Evolutionary conservation across 805 yeast species (phyloP).

Genomic region (Lipomyces starkeyi): DNA sequence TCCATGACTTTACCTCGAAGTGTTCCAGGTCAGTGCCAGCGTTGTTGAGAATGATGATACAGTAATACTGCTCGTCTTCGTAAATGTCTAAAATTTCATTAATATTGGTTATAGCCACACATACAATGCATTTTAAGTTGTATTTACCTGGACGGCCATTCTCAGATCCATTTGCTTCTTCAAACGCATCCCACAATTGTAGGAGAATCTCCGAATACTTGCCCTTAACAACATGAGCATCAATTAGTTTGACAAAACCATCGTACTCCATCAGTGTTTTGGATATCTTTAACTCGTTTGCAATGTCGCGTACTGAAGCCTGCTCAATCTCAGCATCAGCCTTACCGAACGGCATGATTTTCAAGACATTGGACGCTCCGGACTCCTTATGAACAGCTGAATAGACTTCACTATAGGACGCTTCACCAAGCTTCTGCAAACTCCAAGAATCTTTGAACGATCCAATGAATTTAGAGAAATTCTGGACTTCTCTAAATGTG

Average conservation of each 20-base stretch:
- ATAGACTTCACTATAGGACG: slow-evolving; percentile 56
- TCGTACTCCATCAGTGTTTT: slow-evolving; percentile 49
- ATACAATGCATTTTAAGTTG: not conserved
- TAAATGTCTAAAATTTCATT: slow-evolving; percentile 41
- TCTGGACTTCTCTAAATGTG: slow-evolving; percentile 44
- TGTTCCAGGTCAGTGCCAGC: slow-evolving; percentile 54
- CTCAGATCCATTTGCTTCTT: slow-evolving; percentile 41
- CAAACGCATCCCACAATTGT: slow-evolving; percentile 54
- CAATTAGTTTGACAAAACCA: slow-evolving; percentile 55
- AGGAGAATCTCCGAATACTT: slow-evolving; percentile 51
- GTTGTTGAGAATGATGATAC: slow-evolving; percentile 46
- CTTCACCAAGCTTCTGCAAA: slow-evolving; percentile 54
- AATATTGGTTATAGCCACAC: slow-evolving; percentile 1
- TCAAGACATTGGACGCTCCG: slow-evolving; percentile 49
- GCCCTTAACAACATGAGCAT: slow-evolving; percentile 57
- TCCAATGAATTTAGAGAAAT: slow-evolving; percentile 46
- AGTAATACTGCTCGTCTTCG: slow-evolving; percentile 46
- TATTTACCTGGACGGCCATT: slow-evolving; percentile 49
- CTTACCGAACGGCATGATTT: slow-evolving; percentile 60
- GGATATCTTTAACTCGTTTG: slow-evolving; percentile 57
- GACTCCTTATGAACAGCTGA: slow-evolving; percentile 42
- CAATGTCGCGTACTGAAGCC: slow-evolving; percentile 50
- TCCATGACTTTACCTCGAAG: slow-evolving; percentile 49
- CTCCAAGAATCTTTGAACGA: slow-evolving; percentile 37
- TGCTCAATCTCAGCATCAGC: slow-evolving; percentile 48